phyloP scores from a whole-genome alignment of 163 green algal species.

The Prototheca cutis region DNA sequence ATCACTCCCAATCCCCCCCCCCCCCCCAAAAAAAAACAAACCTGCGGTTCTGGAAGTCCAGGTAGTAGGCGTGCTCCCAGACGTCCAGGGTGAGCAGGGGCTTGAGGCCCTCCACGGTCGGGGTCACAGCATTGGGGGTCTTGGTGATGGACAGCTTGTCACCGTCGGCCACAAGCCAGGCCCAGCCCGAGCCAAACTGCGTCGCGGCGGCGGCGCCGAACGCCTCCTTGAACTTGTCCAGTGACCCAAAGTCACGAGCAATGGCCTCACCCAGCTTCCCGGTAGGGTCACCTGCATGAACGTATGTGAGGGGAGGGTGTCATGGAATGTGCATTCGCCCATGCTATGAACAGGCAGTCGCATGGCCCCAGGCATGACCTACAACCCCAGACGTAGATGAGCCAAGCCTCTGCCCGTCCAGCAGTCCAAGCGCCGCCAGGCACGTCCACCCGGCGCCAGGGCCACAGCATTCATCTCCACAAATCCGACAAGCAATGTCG shows the following conservation, averaged over 20 bases:
- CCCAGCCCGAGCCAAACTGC: constrained; percentile 56
- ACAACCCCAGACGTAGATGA: too few relatives aligned
- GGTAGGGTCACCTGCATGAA: constrained; percentile 18
- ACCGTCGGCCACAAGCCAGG: constrained; percentile 32
- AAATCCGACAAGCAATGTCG: too few relatives aligned
- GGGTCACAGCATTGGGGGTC: constrained; percentile 61
- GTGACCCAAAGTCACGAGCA: constrained; percentile 38
- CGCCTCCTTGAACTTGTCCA: constrained; percentile 48
- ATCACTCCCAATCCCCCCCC: too few relatives aligned
- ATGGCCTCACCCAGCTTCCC: constrained; percentile 40
- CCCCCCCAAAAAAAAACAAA: too few relatives aligned
- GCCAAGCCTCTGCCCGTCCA: too few relatives aligned
- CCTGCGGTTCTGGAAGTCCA: constrained; percentile 25
- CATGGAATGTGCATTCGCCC: too few relatives aligned
- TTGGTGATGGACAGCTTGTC: constrained; percentile 43
- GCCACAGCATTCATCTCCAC: too few relatives aligned
- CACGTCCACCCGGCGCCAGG: too few relatives aligned
- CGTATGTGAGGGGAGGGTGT: constrained; percentile 15
- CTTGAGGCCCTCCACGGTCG: constrained; percentile 30
- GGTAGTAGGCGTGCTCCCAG: constrained; percentile 53
- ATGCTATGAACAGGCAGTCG: too few relatives aligned
- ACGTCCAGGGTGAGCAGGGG: constrained; percentile 62
- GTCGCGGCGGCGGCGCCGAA: constrained; percentile 37
- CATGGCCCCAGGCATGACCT: too few relatives aligned
- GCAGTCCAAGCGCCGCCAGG: too few relatives aligned